A percentile compares a stretch with the other conserved stretches of the same genome.
Evolutionary conservation across 1,284 basidiomycete species (phyloP).

Genomic region (Cutaneotrichosporon dermatis): DNA sequence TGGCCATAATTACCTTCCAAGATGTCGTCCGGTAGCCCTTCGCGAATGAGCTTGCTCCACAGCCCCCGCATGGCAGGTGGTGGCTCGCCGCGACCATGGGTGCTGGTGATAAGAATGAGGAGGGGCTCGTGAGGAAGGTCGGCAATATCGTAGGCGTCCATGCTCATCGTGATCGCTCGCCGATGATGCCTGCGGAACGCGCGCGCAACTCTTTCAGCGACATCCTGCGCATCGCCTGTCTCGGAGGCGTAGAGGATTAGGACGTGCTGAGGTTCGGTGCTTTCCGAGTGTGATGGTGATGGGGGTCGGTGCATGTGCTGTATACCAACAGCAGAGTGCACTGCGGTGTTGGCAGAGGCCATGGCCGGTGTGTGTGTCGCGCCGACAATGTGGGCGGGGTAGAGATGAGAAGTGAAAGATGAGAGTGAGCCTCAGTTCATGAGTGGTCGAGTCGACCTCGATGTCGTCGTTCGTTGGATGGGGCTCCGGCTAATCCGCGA

Average conservation of each 20-base stretch:
- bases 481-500: no score
- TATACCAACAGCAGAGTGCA: no score
- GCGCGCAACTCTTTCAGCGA: constrained; percentile 70
- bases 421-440: no score
- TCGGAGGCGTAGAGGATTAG: constrained; percentile 84
- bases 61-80: constrained; percentile 76
- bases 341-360: no score
- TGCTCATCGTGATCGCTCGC: constrained; percentile 58
- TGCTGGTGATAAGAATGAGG: constrained; percentile 84
- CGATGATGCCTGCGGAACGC: constrained; percentile 66
- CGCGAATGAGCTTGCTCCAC: constrained; percentile 79
- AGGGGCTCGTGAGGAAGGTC: constrained; percentile 68
- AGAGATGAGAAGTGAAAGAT: no score
- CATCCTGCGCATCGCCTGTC: constrained; percentile 82
- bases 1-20: constrained; percentile 56
- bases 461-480: no score
- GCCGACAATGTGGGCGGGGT: no score
- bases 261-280: constrained; percentile 31
- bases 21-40: constrained; percentile 72
- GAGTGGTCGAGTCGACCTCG: no score
- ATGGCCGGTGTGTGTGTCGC: no score
- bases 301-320: no score
- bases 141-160: constrained; percentile 68
- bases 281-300: not conserved
- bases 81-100: constrained; percentile 84